Base-by-base conservation (phyloP, 768 basidiomycete genomes). In the Punctularia strigosozonata region DNA sequence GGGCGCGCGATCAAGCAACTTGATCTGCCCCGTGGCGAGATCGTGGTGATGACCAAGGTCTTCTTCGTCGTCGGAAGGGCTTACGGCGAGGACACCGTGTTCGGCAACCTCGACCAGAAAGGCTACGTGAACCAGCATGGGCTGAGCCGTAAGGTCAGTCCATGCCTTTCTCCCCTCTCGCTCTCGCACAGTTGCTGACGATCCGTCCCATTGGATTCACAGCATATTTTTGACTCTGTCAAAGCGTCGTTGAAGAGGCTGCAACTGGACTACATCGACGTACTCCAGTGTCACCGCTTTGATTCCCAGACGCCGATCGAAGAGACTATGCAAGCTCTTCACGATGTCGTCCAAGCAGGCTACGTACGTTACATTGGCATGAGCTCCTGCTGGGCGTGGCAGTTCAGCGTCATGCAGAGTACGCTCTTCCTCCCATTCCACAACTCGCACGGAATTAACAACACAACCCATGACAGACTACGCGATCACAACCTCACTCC, bases 181-280 rank as follows among this genome's bases (percentile, higher is more conserved):
- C n/a, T n/a, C 14, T 10, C 8, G 17, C 25, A 13, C n/a, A 8
- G 34, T 17, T n/a, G 0, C 5, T 1, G 25, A 2, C 7, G 8
- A 7, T 7, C 2, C 4, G n/a, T 10, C 22, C 13, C 10, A 25
- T 34, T 26, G 18, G 13, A 18, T 20, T 10, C 28, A 23, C 30
- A 64, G 62, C 69, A 72, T 50, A 77, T 80, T 51, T 79, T 80
- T 45, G 75, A 72, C 25, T 58, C 69, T 10, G 67, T 71, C 10
- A 62, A 66, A 46, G 51, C 58, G 38, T 64, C 62, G 37, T 44
- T 69, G 35, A 53, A 59, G 24, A 59, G 68, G 20, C 59, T 69
- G 20, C 60, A 65, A 40, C 51, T 57, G 36, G 74, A 77, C 37
- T 72, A 77, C 40, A 65, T 80, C 39, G 78, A 80, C 47, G 47